Evolutionary conservation across 345 rosid genomes (phyloP), one percentile per base, ranked within the genome.

Genomic region (Boechera retrofracta): DNA sequence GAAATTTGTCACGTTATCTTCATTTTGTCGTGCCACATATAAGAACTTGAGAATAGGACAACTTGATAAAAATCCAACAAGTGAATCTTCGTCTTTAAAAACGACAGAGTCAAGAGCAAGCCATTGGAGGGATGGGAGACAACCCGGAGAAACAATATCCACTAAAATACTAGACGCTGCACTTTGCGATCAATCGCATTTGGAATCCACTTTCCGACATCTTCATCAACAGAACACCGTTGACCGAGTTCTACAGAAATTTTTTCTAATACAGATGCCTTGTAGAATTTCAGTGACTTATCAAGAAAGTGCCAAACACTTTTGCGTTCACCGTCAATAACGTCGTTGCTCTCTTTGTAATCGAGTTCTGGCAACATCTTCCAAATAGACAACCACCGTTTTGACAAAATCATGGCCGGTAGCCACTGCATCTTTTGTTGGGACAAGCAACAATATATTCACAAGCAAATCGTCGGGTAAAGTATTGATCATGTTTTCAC

Each of bases 311-410:
- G 35, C 58, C n/a, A 54, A 54, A 28, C 16, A 54, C 58, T 12
- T 53, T 53, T 24, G 15, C 1, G 13, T 24, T 10, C 31, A 53
- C 15, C 33, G 5, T 26, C 15, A 5, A 4, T 33, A 9, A 38
- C 11, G 16, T 13, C 18, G 3, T 26, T 26, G n/a, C 2, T 53
- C 3, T 53, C 58, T 54, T 2, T 54, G n/a, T 54, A 26, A 6
- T 4, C 3, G 58, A 54, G 58, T 11, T 2, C n/a, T n/a, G n/a
- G n/a, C n/a, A n/a, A n/a, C n/a, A n/a, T n/a, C n/a, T n/a, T n/a
- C n/a, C n/a, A n/a, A n/a, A n/a, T n/a, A n/a, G n/a, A n/a, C n/a
- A 29, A 13, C 58, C 58, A 54, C 13, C 58, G 35, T 54, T 54
- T 54, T 3, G 33, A 54, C 35, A 54, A 54, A 10, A 54, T 54